Evolutionary conservation across 352 stramenopile genomes (phyloP), one percentile per base, ranked within the genome.

Genomic region (Phytophthora pseudosyringae): DNA sequence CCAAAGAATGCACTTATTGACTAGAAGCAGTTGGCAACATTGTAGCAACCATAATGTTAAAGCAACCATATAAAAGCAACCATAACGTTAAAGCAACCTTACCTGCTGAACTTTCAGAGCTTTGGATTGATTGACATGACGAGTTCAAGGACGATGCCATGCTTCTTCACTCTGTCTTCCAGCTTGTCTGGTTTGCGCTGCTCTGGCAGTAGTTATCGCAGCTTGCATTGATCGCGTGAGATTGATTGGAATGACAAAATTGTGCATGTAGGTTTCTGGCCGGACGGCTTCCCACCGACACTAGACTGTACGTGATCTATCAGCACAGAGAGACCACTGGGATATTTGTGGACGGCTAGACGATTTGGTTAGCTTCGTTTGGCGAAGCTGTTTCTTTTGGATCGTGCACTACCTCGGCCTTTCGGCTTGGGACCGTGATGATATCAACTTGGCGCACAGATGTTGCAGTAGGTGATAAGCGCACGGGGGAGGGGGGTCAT

Each of bases 11-110:
- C 3, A 55, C 32, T 36, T 55, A 53, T 36, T 39, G 25, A n/a
- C 25, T 48, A 47, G 15, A 57, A 39, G 8, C 2, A 35, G 31
- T 21, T 21, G 21, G 21, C 21, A 31, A 29, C 40, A 47, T 32
- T 55, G 49, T 18, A 44, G 28, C 44, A 56, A 56, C 25, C 44
- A 38, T 45, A 40, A 16, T 16, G 41, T 10, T 59, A 54, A 39
- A 52, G 59, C 41, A 55, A 59, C n/a, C n/a, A n/a, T n/a, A n/a
- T n/a, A n/a, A n/a, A n/a, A n/a, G n/a, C n/a, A n/a, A n/a, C 58
- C 49, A n/a, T 36, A 38, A 5, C 12, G 1, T 15, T 48, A 56
- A 15, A 47, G 35, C 44, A 56, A 56, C 45, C 33, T 50, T 64
- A 67, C 13, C 29, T 35, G 31, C 31, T 35, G 31, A 35, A 26